These are phyloP conservation scores for Cytospora paraplurivora DNA, from an alignment of 2,329 filamentous ascomycete species.

Conservation along the genomic window DNA sequence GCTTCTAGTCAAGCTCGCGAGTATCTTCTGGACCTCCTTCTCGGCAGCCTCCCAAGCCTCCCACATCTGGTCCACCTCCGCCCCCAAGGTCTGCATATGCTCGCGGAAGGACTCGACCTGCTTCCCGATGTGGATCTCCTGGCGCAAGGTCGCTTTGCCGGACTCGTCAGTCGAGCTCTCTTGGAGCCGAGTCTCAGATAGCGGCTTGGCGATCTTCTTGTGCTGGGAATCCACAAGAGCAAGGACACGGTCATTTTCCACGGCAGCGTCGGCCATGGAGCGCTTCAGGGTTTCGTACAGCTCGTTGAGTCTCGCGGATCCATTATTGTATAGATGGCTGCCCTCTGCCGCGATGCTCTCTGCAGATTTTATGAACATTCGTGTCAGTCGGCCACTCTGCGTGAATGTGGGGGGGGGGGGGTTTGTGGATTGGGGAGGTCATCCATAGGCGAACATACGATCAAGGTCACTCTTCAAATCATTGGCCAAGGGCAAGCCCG, in stretches of 20 bases:
- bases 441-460: neutral
- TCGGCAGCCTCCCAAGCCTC: conserved; percentile 43
- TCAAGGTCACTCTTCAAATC: conserved; percentile 13
- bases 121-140: conserved; percentile 11
- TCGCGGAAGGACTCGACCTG: conserved; percentile 26
- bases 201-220: conserved; percentile 12
- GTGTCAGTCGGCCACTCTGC: neutral
- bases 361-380: neutral
- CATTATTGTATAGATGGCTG: conserved; percentile 16
- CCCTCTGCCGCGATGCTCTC: conserved; percentile 13
- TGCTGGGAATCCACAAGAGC: conserved; percentile 15
- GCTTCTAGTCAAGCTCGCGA: conserved; percentile 16
- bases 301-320: conserved; percentile 3
- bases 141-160: neutral
- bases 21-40: conserved; percentile 42
- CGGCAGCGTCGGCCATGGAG: neutral
- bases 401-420: neutral
- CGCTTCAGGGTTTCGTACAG: conserved; percentile 8
- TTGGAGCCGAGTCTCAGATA: conserved; percentile 11
- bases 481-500: conserved; percentile 5
- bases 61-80: conserved; percentile 30
- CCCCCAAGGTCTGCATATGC: conserved; percentile 27
- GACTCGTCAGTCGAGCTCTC: neutral
- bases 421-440: neutral
- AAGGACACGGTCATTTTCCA: conserved; percentile 13